phyloP scores from a whole-genome alignment of 2,329 filamentous ascomycete species.

The Amylocarpus encephaloides region DNA sequence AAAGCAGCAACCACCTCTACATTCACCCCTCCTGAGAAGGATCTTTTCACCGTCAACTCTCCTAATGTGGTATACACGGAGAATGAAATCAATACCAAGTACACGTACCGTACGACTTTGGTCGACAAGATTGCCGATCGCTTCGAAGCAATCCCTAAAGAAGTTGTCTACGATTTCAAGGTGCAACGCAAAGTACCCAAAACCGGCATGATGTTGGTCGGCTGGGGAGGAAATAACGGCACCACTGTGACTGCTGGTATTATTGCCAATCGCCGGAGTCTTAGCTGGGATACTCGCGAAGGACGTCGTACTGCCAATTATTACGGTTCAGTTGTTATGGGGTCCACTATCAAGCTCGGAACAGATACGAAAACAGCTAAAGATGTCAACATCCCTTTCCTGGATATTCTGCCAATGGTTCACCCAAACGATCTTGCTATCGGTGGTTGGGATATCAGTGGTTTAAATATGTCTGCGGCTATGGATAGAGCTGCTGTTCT shows the following conservation, averaged over 20 bases:
- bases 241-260: slow-evolving; percentile 96
- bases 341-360: slow-evolving; percentile 93
- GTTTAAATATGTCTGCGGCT: slow-evolving; percentile 78
- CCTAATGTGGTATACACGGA: slow-evolving; percentile 91
- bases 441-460: slow-evolving; percentile 96
- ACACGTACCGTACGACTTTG: slow-evolving; percentile 91
- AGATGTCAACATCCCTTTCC: slow-evolving; percentile 96
- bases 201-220: slow-evolving; percentile 94
- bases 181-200: slow-evolving; percentile 89
- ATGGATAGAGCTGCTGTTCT: slow-evolving; percentile 96
- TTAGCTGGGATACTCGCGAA: slow-evolving; percentile 92
- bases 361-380: slow-evolving; percentile 74
- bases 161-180: slow-evolving; percentile 95
- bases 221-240: slow-evolving; percentile 97
- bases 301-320: slow-evolving; percentile 84
- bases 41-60: slow-evolving; percentile 80
- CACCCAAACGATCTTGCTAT: slow-evolving; percentile 94
- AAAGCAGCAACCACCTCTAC: slow-evolving; percentile 55
- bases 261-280: slow-evolving; percentile 81
- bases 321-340: slow-evolving; percentile 97
- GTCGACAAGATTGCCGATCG: slow-evolving; percentile 64
- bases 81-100: slow-evolving; percentile 82
- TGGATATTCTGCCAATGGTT: slow-evolving; percentile 89
- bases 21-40: no score
- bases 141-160: slow-evolving; percentile 76